Base-by-base conservation (phyloP, 164 flowering plant species). In the Platanus orientalis region DNA sequence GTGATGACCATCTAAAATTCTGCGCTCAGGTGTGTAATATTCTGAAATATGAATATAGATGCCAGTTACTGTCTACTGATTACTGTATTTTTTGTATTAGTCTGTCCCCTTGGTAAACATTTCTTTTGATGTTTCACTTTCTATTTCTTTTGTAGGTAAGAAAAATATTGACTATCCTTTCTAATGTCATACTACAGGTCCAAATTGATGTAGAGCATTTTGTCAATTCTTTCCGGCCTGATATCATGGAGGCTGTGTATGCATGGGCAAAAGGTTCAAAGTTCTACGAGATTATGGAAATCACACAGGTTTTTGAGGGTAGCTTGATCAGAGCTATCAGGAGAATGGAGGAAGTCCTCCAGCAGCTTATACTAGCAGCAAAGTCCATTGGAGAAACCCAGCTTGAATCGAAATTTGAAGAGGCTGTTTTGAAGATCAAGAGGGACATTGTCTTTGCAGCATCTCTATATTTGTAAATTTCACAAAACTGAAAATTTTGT, bases 381-480 rank as follows among this genome's bases (percentile, higher is more conserved):
- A 86, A 86, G 57, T 88, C 99, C 36, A 78, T 94, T 24, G 99
- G 99, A 53, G 99, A 94, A 72, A 84, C 85, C 6, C 84, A 92
- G 53, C 92, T 92, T 21, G 88, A 89, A 67, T 36, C 78, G 13
- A 92, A 90, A 74, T 88, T 92, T 64, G 91, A 95, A 69, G 96
- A 85, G 52, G 96, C 97, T 49, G 94, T 95, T 65, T 73, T 87
- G 44, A 90, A 82, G 81, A 95, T 95, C 72, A 95, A 95, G 80
- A 85, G 99, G 67, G 99, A 95, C 65, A 95, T 95, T 19, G 99
- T 95, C 24, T 95, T 92, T 73, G 99, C 99, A 14, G 99, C 97
- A 68, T 95, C 97, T 50, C 69, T 95, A 21, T 95, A 95, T 72
- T 77, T 91, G 75, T 90, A 89, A 64, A 30, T 56, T 36, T 36